A percentile compares a stretch with the other conserved stretches of the same genome.
Conservation (phyloP, 169 alveolate species). For the Eimeria nieschulzi region DNA sequence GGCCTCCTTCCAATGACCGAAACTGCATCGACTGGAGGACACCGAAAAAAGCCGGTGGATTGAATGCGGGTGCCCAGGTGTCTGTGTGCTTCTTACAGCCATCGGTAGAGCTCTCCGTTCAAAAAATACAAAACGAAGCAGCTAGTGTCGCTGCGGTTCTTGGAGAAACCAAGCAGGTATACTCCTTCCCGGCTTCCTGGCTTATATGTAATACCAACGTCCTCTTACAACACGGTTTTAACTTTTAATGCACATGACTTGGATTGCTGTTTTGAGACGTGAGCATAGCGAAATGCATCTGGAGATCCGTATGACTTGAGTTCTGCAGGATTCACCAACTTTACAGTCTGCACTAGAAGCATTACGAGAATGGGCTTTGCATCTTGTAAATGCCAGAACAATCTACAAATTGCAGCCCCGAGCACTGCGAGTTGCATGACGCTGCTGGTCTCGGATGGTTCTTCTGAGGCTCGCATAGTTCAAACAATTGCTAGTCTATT, state of each 20-base stretch:
- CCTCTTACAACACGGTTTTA: neutral
- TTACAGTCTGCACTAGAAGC: neutral
- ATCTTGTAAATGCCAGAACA: conserved; percentile 4
- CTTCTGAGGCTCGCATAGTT: neutral
- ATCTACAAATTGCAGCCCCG: neutral
- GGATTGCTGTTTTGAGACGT: neutral
- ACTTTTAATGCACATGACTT: neutral
- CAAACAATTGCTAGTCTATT: neutral
- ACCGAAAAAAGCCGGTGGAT: too few relatives aligned
- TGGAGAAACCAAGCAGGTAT: conserved; percentile 26
- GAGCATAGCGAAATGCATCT: neutral
- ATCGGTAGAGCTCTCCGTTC: neutral
- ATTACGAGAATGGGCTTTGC: conserved; percentile 29
- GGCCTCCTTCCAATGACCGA: too few relatives aligned
- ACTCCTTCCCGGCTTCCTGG: neutral
- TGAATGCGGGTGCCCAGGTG: neutral
- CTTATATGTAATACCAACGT: neutral
- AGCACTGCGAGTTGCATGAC: neutral
- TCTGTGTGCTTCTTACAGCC: neutral
- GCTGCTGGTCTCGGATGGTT: too few relatives aligned
- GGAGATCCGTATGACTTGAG: neutral
- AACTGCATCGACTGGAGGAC: too few relatives aligned
- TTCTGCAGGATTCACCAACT: conserved; percentile 3
- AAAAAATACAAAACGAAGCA: conserved; percentile 30
- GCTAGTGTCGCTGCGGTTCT: conserved; percentile 31